phyloP scores from a whole-genome alignment of 2,329 filamentous ascomycete species.

The Pestalotiopsis sp. region DNA sequence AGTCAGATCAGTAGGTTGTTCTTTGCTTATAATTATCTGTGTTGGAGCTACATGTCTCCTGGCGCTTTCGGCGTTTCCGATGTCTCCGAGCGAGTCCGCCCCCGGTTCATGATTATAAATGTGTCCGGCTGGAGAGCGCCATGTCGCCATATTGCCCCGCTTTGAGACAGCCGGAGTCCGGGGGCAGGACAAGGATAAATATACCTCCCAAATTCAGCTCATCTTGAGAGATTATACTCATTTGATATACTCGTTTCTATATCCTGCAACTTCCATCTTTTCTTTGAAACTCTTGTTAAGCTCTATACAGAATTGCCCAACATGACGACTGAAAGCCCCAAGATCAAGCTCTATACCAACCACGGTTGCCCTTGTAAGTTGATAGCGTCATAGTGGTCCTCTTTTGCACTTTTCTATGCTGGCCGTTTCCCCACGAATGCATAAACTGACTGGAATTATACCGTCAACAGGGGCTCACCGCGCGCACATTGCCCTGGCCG shows the following conservation, averaged over 20 bases:
- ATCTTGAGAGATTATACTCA: background rate
- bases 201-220: background rate
- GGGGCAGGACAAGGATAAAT: background rate
- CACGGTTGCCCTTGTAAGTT: slow-evolving; percentile 17
- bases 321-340: slow-evolving; percentile 13
- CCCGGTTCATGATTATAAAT: slow-evolving; percentile 3
- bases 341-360: slow-evolving; percentile 19
- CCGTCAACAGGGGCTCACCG: slow-evolving; percentile 67
- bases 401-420: background rate
- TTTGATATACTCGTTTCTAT: background rate
- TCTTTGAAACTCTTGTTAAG: background rate
- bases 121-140: background rate
- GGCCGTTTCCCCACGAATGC: background rate
- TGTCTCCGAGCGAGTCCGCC: background rate
- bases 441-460: background rate
- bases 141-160: slow-evolving; percentile 9
- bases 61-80: background rate
- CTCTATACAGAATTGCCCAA: background rate
- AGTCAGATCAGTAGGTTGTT: background rate
- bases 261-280: background rate
- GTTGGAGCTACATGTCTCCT: too few relatives aligned
- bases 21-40: background rate
- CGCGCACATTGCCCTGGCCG: slow-evolving; percentile 71
- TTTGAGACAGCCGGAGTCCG: background rate
- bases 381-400: background rate